Conservation (phyloP, 208 protist genomes). For the Leishmania major region DNA sequence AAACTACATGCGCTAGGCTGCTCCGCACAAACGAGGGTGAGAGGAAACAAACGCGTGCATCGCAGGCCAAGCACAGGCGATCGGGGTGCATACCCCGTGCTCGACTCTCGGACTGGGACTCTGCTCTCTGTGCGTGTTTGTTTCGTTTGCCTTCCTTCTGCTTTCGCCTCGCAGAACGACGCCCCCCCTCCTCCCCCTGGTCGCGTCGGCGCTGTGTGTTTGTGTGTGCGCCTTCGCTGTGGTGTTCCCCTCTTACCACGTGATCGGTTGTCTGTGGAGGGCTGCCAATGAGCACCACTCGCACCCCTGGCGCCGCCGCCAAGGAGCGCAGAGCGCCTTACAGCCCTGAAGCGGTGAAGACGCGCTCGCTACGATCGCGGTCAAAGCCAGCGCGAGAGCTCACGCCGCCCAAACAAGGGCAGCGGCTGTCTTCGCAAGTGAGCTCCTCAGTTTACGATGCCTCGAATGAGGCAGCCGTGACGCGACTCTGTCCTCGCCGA, state of each 20-base stretch:
- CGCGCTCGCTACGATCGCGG: not conserved
- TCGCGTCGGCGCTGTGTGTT: not conserved
- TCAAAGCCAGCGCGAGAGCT: not conserved
- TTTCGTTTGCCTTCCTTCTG: not conserved
- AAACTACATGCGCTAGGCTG: not conserved
- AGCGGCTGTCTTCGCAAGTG: not conserved
- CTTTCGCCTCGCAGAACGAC: not conserved
- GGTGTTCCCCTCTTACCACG: not conserved
- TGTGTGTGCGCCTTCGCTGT: no score
- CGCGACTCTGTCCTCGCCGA: not conserved
- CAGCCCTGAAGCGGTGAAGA: not conserved
- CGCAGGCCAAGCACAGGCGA: not conserved
- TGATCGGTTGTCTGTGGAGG: not conserved
- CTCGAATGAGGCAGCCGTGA: not conserved
- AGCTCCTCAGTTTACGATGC: not conserved
- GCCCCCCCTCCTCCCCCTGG: not conserved
- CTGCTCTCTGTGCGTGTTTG: not conserved
- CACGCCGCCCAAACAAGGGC: not conserved
- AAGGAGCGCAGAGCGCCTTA: not conserved
- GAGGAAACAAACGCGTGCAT: not conserved
- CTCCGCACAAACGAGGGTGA: not conserved
- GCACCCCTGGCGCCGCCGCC: not conserved
- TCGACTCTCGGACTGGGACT: not conserved
- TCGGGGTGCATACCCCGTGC: not conserved
- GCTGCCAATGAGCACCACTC: not conserved